These are phyloP conservation scores for Psilocybe azurescens DNA, from an alignment of 768 basidiomycete species.

Conservation along the genomic window DNA sequence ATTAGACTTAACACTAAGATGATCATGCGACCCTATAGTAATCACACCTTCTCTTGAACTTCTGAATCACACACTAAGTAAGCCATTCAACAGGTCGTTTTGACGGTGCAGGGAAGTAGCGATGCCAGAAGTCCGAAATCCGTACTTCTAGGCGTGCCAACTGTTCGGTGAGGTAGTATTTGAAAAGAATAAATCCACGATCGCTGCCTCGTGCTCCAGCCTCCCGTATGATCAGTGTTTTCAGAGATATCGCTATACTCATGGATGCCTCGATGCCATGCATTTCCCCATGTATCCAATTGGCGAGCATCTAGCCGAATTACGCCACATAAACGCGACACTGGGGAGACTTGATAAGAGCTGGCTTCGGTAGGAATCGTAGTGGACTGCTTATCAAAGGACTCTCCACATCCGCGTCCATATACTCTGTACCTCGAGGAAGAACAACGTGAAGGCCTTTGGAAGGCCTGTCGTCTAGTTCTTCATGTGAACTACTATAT, in stretches of 20 bases:
- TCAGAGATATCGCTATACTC: conserved; percentile 4
- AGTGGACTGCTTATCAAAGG: neutral
- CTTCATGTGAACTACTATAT: neutral
- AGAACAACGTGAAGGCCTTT: neutral
- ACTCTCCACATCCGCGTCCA: neutral
- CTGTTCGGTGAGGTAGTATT: too few species aligned
- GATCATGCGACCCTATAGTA: too few species aligned
- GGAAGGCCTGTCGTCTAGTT: neutral
- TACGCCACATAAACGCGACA: conserved; percentile 1
- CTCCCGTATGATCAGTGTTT: neutral
- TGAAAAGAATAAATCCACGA: neutral
- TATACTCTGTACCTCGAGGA: neutral
- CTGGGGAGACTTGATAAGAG: neutral
- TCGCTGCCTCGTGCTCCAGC: neutral
- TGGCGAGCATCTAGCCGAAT: neutral
- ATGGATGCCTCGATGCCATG: conserved; percentile 1
- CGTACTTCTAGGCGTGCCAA: too few species aligned
- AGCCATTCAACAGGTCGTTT: too few species aligned
- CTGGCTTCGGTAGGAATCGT: neutral
- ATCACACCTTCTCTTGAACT: too few species aligned
- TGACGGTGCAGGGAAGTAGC: too few species aligned
- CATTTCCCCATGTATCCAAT: neutral
- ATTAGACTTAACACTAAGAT: too few species aligned
- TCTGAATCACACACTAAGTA: too few species aligned
- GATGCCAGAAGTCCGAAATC: too few species aligned